These are phyloP conservation scores for Lipomyces starkeyi DNA, from an alignment of 805 yeast genomes.

Conservation along the genomic window DNA sequence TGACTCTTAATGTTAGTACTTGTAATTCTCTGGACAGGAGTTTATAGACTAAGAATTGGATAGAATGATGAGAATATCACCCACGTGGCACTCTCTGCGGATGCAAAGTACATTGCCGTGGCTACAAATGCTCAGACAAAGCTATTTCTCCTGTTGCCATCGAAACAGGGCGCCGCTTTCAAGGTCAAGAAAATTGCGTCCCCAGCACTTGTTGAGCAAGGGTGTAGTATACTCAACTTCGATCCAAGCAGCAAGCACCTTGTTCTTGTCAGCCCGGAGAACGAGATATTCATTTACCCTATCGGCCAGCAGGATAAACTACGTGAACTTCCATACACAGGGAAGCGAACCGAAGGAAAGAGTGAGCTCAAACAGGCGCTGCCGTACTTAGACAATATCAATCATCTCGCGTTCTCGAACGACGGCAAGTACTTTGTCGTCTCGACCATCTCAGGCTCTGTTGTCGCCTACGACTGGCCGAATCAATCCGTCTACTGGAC, in stretches of 20 bases:
- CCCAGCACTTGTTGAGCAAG: constrained; percentile 48
- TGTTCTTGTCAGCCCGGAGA: constrained; percentile 63
- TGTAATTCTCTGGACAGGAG: background rate
- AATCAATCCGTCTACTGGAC: constrained; percentile 45
- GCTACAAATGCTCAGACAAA: constrained; percentile 72
- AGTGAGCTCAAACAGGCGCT: constrained; percentile 37
- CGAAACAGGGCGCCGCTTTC: constrained; percentile 47
- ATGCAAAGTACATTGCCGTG: constrained; percentile 71
- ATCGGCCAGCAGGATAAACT: constrained; percentile 35
- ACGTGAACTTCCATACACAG: background rate
- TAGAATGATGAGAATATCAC: constrained; percentile 83
- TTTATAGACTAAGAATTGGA: constrained; percentile 46
- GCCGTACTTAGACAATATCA: constrained; percentile 58
- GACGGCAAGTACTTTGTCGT: constrained; percentile 58
- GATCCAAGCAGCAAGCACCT: constrained; percentile 50
- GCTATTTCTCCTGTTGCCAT: constrained; percentile 64
- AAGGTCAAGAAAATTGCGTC: constrained; percentile 62
- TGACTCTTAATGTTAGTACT: constrained; percentile 25
- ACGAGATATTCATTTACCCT: constrained; percentile 58
- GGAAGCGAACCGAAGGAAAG: background rate
- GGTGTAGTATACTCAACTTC: constrained; percentile 63
- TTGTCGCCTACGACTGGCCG: constrained; percentile 55
- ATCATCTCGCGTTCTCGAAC: constrained; percentile 57
- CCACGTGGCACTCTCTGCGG: constrained; percentile 66
- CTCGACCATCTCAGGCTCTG: constrained; percentile 67